These are phyloP conservation scores for Hansenula anomala DNA, from an alignment of 1,139 yeast genomes.

Conservation along the genomic window DNA sequence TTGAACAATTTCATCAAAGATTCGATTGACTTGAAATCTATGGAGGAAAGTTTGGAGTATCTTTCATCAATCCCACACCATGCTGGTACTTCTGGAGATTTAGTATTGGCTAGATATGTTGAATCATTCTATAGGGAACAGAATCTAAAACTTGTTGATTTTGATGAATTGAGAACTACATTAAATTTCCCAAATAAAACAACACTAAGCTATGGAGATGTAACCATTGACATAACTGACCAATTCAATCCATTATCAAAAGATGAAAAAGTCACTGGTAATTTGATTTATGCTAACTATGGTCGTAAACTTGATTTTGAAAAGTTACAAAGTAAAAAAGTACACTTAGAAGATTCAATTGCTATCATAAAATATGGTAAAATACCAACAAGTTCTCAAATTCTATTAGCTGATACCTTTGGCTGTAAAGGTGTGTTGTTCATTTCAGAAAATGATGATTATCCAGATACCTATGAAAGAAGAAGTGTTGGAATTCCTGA, in stretches of 20 bases:
- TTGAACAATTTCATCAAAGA: slow-evolving; percentile 44
- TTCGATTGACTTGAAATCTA: slow-evolving; percentile 48
- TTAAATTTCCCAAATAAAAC: slow-evolving; percentile 52
- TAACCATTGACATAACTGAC: slow-evolving; percentile 36
- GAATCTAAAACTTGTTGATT: slow-evolving; percentile 49
- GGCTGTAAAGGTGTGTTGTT: slow-evolving; percentile 56
- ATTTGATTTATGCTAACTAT: slow-evolving; percentile 52
- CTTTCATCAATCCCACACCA: slow-evolving; percentile 80
- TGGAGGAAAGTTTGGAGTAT: slow-evolving; percentile 72
- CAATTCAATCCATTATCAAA: slow-evolving; percentile 70
- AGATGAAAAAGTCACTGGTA: slow-evolving; percentile 51
- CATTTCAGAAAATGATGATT: slow-evolving; percentile 24
- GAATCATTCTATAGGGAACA: slow-evolving; percentile 51
- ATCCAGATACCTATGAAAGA: slow-evolving; percentile 48
- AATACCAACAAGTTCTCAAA: slow-evolving; percentile 47
- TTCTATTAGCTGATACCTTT: slow-evolving; percentile 42
- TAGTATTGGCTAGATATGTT: slow-evolving; percentile 62
- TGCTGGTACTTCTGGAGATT: slow-evolving; percentile 85
- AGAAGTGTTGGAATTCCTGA: slow-evolving; percentile 64
- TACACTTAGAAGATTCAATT: slow-evolving; percentile 38
- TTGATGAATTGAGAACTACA: slow-evolving; percentile 46
- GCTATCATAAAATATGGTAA: slow-evolving; percentile 56
- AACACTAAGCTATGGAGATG: slow-evolving; percentile 27
- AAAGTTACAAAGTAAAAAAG: slow-evolving; percentile 32
- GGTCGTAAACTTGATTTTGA: slow-evolving; percentile 60